Percentiles rank a stretch among this genome's conserved stretches.
Evolutionary conservation across 176 grass and related monocot species (phyloP).

Genomic region (Oryza longistaminata): DNA sequence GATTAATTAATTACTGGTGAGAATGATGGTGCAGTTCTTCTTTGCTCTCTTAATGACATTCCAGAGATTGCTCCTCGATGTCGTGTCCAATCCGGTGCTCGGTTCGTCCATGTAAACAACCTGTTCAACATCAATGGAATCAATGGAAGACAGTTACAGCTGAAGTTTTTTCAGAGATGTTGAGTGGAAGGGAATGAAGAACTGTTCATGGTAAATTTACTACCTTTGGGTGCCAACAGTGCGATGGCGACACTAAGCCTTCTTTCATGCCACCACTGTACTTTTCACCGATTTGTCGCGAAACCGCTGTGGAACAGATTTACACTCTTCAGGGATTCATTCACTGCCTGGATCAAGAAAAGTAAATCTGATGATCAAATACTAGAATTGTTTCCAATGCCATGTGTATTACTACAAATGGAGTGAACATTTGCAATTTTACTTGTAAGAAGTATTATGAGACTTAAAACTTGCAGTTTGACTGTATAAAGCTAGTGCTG

Average conservation of each 20-base stretch:
- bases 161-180: not conserved
- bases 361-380: too few species aligned
- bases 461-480: too few species aligned
- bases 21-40: slow-evolving; percentile 80
- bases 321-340: too few species aligned
- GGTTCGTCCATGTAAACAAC: slow-evolving; percentile 98
- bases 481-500: too few species aligned
- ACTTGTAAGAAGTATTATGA: too few species aligned
- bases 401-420: too few species aligned
- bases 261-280: slow-evolving; percentile 99
- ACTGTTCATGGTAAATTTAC: not conserved
- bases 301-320: too few species aligned
- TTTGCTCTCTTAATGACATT: slow-evolving; percentile 78
- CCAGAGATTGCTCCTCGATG: slow-evolving; percentile 77
- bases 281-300: slow-evolving; percentile 10
- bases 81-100: slow-evolving; percentile 82
- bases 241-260: slow-evolving; percentile 93
- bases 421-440: too few species aligned
- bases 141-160: not conserved
- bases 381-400: too few species aligned
- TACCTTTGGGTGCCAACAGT: slow-evolving; percentile 69
- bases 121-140: slow-evolving; percentile 34
- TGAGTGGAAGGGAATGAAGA: not conserved
- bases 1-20: slow-evolving; percentile 67
- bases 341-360: too few species aligned